Conservation (phyloP, 1,139 yeast genomes). For the Geotrichum restrictum region DNA sequence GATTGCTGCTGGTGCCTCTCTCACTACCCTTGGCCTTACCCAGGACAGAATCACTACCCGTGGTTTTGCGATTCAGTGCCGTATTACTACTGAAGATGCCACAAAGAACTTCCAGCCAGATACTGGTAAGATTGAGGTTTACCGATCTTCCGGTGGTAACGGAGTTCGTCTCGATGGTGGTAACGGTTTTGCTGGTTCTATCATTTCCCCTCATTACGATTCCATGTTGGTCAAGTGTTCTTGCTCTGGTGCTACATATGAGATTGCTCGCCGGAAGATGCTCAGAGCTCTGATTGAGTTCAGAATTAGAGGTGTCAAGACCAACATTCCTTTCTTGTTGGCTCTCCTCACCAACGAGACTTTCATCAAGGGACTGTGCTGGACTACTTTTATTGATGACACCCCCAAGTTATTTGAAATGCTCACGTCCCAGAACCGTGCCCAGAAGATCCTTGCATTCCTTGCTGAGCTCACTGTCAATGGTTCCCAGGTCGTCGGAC, state of each 20-base stretch:
- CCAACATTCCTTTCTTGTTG: conserved; percentile 91
- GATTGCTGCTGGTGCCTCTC: conserved; percentile 96
- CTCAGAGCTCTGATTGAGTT: conserved; percentile 92
- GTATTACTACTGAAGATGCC: conserved; percentile 98
- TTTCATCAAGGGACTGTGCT: conserved; percentile 80
- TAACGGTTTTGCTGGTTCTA: conserved; percentile 97
- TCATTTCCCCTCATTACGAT: conserved; percentile 95
- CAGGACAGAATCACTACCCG: conserved; percentile 94
- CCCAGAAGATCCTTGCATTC: conserved; percentile 84
- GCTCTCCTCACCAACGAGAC: conserved; percentile 90
- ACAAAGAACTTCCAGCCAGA: conserved; percentile 96
- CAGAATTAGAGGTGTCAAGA: conserved; percentile 97
- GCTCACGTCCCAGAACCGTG: conserved; percentile 94
- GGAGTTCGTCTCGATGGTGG: conserved; percentile 99
- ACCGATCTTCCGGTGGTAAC: conserved; percentile 98
- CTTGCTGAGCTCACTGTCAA: conserved; percentile 91
- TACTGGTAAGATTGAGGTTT: conserved; percentile 96
- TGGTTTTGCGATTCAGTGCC: conserved; percentile 98
- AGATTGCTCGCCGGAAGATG: conserved; percentile 96
- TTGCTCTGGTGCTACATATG: conserved; percentile 93
- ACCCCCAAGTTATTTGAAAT: conserved; percentile 94
- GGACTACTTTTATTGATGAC: conserved; percentile 99
- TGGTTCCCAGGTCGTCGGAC: conserved; percentile 94
- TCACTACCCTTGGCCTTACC: conserved; percentile 82
- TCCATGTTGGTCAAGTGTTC: conserved; percentile 98